A percentile compares a stretch with the other conserved stretches of the same genome.
Evolutionary conservation across 192 early-diverging fungal genomes (phyloP).

Genomic region (Diversispora eburnea): DNA sequence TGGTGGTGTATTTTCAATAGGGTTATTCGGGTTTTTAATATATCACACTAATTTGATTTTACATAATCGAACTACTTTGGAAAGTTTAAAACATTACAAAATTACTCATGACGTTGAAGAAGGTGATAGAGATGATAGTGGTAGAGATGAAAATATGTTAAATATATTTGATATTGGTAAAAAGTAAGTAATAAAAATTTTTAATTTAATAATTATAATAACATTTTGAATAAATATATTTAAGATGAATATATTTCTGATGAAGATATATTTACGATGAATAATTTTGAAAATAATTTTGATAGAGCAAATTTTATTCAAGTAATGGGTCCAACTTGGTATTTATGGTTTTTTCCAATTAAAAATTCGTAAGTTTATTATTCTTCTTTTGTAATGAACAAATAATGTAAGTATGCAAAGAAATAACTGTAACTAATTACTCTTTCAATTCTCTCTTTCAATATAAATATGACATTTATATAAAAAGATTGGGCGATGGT

Average conservation of each 20-base stretch:
- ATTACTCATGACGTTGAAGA: no score
- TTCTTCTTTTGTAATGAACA: no score
- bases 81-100: conserved; percentile 42
- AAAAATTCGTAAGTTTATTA: conserved; percentile 31
- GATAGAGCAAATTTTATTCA: conserved; percentile 47
- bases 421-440: no score
- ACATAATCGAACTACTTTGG: conserved; percentile 40
- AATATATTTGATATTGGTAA: conserved; percentile 43
- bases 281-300: no score
- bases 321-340: conserved; percentile 53
- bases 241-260: no score
- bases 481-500: no score
- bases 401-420: no score
- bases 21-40: conserved; percentile 37
- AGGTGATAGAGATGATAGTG: conserved; percentile 35
- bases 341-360: conserved; percentile 53
- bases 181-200: conserved; percentile 21
- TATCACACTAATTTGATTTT: conserved; percentile 38
- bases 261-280: no score
- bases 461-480: no score
- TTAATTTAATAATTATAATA: no score
- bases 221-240: no score
- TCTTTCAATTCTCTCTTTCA: no score
- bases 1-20: conserved; percentile 36
- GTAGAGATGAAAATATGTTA: conserved; percentile 33